phyloP scores from a whole-genome alignment of 2,329 filamentous ascomycete species.

The Hypoxylon sp. region DNA sequence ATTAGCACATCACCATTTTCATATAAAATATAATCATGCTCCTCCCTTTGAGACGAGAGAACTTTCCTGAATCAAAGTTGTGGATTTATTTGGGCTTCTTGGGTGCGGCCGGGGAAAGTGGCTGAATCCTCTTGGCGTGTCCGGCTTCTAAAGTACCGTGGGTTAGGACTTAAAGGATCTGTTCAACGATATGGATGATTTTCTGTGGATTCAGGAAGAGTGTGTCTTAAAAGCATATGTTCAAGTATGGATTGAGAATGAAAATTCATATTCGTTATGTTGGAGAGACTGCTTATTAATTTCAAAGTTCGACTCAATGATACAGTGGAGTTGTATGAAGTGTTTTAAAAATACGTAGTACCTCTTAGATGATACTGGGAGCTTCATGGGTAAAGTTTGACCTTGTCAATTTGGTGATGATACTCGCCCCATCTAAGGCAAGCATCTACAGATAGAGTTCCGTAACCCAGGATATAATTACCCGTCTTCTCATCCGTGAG shows the following conservation, averaged over 20 bases:
- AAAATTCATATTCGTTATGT: too few species aligned
- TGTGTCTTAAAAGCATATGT: too few species aligned
- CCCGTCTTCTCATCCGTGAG: background rate
- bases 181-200: too few species aligned
- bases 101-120: background rate
- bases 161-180: too few species aligned
- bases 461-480: background rate
- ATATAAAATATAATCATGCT: conserved; percentile 2
- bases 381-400: background rate
- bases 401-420: background rate
- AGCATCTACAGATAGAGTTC: background rate
- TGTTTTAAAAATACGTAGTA: background rate
- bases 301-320: background rate
- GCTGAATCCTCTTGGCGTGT: background rate
- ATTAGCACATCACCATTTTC: conserved; percentile 1
- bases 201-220: too few species aligned
- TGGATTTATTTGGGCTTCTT: background rate
- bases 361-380: background rate
- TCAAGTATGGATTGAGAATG: too few species aligned
- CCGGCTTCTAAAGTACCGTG: too few species aligned
- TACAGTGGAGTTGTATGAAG: background rate
- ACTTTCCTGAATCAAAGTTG: background rate
- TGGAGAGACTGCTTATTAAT: background rate
- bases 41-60: background rate
- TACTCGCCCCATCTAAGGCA: background rate